Base-by-base conservation (phyloP, 2,329 filamentous ascomycete species). In the Trichoderma arundinaceum region DNA sequence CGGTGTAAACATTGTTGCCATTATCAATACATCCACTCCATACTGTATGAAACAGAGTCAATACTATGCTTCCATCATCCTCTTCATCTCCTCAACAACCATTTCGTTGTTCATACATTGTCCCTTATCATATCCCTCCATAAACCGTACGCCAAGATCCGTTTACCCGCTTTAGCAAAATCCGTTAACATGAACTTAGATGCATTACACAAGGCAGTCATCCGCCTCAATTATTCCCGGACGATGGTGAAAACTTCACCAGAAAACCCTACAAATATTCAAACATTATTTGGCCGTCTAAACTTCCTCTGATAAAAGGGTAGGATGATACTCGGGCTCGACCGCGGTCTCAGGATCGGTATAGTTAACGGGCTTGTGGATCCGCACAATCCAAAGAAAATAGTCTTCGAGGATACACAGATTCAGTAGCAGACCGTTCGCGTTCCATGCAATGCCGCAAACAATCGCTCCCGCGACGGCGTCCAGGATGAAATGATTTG, bases 401-500 rank as follows among this genome's bases (percentile, higher is more conserved):
- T 88, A 90, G 71, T 92, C 89, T 74, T 91, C 89, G 15, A 91
- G 35, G 1, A 85, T 82, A 38, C 90, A 76, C 63, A 91, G 74
- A 73, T 91, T 91, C 62, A 90, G 77, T 64, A 92, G 74, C 15
- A 84, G 71, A 35, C 74, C 74, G 70, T 85, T 86, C 53, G 76
- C 75, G 64, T 83, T 76, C 89, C 89, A 92, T 1, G 88, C 88
- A 5, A 90, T 68, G 3, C 79, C 80, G 70, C 89, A 91, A 3
- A 92, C 88, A 38, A 84, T 72, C 6, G 88, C 86, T 13, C 89
- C 90, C 0, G 88, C 90, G 1, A 91, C 83, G 0, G 90, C 89
- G 73, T 92, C 90, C 7, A 92, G 83, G 54, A 91, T 82, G 74
- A 91, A 90, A 75, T 92, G 89, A 74, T 92, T 92, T 52, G 89